Conservation (phyloP, 768 basidiomycete species). For the Suillus brevipes region DNA sequence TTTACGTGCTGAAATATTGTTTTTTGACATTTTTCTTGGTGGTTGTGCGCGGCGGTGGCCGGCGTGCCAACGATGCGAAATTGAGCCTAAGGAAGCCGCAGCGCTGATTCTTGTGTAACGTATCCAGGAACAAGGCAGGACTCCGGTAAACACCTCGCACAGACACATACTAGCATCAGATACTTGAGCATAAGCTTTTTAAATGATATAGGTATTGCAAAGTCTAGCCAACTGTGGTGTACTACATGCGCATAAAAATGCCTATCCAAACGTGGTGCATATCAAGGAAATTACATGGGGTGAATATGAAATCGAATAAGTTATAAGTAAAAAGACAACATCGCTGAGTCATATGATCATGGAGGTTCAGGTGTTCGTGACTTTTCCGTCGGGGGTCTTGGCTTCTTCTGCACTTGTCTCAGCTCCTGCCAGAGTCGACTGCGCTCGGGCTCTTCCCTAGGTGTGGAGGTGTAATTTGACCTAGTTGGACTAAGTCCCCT, state of each 20-base stretch:
- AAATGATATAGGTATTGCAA: conserved; percentile 3
- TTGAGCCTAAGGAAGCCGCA: too few species aligned
- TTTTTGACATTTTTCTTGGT: too few species aligned
- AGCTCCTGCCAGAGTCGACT: conserved; percentile 58
- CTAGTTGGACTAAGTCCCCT: conserved; percentile 30
- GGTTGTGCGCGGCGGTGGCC: too few species aligned
- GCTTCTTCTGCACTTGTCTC: conserved; percentile 47
- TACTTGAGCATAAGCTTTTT: conserved; percentile 9
- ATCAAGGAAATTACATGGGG: conserved; percentile 8
- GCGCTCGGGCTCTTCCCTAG: conserved; percentile 39
- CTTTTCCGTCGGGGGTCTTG: conserved; percentile 45
- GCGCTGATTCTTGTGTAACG: too few species aligned
- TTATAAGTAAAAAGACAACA: background rate
- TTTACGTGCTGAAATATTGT: too few species aligned
- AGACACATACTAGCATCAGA: conserved; percentile 18
- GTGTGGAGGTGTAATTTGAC: conserved; percentile 27
- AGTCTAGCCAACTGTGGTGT: background rate
- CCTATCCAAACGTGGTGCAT: conserved; percentile 6
- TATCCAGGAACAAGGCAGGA: background rate
- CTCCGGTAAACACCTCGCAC: background rate
- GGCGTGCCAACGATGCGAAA: too few species aligned
- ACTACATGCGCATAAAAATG: conserved; percentile 9
- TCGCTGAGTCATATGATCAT: conserved; percentile 14
- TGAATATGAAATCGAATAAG: conserved; percentile 2
- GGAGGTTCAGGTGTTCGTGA: conserved; percentile 41